Conservation (phyloP, 345 rosid genomes). For the Triadica sebifera region DNA sequence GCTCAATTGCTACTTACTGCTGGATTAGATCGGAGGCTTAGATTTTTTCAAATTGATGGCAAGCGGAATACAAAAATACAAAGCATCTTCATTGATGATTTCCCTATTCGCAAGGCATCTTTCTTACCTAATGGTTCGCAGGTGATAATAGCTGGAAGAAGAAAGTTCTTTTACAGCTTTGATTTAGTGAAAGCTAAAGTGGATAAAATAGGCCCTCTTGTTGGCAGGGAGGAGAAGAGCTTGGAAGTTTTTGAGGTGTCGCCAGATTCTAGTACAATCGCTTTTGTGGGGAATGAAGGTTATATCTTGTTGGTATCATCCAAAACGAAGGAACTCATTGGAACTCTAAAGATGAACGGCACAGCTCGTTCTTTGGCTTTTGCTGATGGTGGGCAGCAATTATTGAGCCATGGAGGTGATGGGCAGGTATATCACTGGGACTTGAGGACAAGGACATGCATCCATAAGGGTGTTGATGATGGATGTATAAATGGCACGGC, state of each 20-base stretch:
- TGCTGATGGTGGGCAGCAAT: conserved; percentile 58
- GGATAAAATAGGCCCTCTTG: conserved; percentile 81
- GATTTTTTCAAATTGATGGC: conserved; percentile 92
- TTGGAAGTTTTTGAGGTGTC: conserved; percentile 86
- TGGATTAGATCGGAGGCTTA: conserved; percentile 65
- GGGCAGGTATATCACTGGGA: conserved; percentile 94
- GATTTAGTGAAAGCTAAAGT: conserved; percentile 76
- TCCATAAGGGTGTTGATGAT: conserved; percentile 81
- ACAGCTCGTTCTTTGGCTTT: conserved; percentile 75
- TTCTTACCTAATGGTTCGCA: conserved; percentile 87
- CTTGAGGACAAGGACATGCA: conserved; percentile 75
- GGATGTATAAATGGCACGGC: conserved; percentile 78
- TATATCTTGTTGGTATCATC: conserved; percentile 77
- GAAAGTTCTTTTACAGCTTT: conserved; percentile 87
- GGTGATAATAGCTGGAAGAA: conserved; percentile 86
- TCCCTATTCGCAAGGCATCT: conserved; percentile 75
- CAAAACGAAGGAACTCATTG: conserved; percentile 76
- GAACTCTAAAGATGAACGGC: conserved; percentile 92
- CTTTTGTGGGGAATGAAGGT: conserved; percentile 86
- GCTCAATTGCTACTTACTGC: conserved; percentile 80
- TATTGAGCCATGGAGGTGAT: conserved; percentile 86
- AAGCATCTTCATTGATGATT: conserved; percentile 81
- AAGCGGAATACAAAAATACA: conserved; percentile 85
- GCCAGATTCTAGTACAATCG: conserved; percentile 72
- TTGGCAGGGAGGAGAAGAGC: conserved; percentile 97